Base-by-base conservation (phyloP, 1,139 yeast genomes). In the Kodamaea derodonti region DNA sequence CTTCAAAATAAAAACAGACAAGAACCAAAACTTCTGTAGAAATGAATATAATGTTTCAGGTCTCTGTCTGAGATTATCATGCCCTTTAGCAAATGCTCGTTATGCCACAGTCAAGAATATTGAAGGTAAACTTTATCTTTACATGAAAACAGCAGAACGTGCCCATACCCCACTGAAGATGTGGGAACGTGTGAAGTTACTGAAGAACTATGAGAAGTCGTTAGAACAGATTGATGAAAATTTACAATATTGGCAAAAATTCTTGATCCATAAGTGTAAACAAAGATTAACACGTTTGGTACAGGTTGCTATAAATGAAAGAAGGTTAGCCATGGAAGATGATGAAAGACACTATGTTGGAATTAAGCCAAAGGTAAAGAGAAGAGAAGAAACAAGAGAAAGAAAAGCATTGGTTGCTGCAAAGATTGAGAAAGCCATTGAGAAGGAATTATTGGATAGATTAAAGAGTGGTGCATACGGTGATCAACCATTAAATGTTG, bases 391-490 rank as follows among this genome's bases (percentile, higher is more conserved):
- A 52, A 84, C 86, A 43, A 75, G 98, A 60, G 98, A 92, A 63
- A 76, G 98, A 58, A 92, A 92, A 65, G 98, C 98, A 0, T 69
- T 92, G 45, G 87, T 88, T 11, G 97, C 98, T 14, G 98, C 98
- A 23, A 85, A 85, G 69, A 85, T 92, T 49, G 98, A 92, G 60
- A 88, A 87, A 66, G 87, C 95, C 10, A 92, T 92, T 48, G 98
- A 92, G 62, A 87, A 87, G 65, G 98, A 92, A 62, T 73, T 92
- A 47, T 72, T 92, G 52, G 96, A 90, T 36, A 80, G 98, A 64
- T 76, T 92, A 52, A 92, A 92, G 78, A 81, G 92, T 58, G 98
- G 98, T 43, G 97, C 97, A 5, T 92, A 92, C 54, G 98, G 98
- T 43, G 97, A 92, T 54, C 86, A 90, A 59, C 98, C 98, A 39